Evolutionary conservation across 805 yeast species (phyloP).

Genomic region (Teunomyces lycoperdinae): DNA sequence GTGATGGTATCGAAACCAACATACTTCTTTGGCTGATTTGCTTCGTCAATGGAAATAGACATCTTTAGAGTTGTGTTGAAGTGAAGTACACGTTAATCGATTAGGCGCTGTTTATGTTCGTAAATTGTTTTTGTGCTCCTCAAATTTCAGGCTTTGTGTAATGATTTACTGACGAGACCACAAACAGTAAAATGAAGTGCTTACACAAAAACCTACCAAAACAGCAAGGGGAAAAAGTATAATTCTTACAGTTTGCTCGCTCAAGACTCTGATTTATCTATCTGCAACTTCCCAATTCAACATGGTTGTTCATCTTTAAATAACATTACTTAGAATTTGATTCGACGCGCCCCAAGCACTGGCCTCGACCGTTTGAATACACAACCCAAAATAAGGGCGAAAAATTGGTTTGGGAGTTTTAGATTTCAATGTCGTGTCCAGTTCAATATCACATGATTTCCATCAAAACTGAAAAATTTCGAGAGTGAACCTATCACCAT

Average conservation of each 20-base stretch:
- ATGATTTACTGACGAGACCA: background rate
- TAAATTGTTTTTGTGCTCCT: slow-evolving; percentile 1
- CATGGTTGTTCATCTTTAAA: too few species aligned
- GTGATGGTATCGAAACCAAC: slow-evolving; percentile 98
- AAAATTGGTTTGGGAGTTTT: background rate
- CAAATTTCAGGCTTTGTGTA: background rate
- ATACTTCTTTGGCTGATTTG: slow-evolving; percentile 62
- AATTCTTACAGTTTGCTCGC: too few species aligned
- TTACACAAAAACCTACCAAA: background rate
- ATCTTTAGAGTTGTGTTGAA: background rate
- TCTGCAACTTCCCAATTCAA: too few species aligned
- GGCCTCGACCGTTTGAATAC: background rate
- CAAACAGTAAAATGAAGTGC: background rate
- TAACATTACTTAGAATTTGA: too few species aligned
- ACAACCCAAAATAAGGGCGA: background rate
- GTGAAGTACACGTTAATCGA: background rate
- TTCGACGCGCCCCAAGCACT: too few species aligned
- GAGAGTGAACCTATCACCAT: background rate
- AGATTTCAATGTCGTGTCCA: background rate
- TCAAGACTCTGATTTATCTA: too few species aligned
- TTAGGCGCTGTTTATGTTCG: slow-evolving; percentile 2
- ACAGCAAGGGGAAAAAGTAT: background rate
- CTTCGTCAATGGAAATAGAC: slow-evolving; percentile 16
- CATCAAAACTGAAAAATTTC: slow-evolving; percentile 3
- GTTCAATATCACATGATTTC: slow-evolving; percentile 3